A percentile compares a stretch with the other conserved stretches of the same genome.
These are phyloP conservation scores for Melampsora americana DNA, from an alignment of 1,284 basidiomycete genomes.

Conservation along the genomic window DNA sequence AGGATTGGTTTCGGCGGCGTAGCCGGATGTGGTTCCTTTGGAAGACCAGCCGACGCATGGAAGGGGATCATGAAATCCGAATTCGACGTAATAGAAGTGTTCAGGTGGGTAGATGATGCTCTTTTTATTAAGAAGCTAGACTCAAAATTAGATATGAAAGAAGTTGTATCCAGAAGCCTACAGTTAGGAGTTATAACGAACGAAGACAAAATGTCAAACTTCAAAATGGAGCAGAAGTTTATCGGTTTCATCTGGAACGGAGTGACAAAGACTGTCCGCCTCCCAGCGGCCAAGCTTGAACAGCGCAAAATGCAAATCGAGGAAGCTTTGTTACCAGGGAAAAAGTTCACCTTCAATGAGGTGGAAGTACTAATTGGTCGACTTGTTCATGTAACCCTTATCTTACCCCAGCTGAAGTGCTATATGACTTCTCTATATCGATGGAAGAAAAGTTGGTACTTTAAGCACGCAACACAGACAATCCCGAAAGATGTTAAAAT, in stretches of 20 bases:
- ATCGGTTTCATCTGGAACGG: neutral
- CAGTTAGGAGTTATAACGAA: neutral
- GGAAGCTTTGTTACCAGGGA: neutral
- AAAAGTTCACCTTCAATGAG: neutral
- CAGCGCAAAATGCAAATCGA: neutral
- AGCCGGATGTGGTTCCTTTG: no score
- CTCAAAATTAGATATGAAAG: neutral
- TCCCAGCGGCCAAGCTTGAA: no score
- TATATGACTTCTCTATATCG: neutral
- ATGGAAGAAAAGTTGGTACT: neutral
- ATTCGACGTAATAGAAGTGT: no score
- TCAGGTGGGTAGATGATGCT: no score
- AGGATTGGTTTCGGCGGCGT: no score
- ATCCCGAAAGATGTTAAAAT: no score
- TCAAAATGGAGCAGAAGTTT: no score
- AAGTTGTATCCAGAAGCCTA: neutral
- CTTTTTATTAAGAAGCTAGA: no score
- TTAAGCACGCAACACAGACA: neutral
- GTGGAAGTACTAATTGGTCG: no score
- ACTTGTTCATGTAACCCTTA: neutral
- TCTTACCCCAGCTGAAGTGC: slow-evolving; percentile 4
- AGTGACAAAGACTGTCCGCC: neutral
- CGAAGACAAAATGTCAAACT: neutral
- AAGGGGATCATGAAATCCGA: no score
- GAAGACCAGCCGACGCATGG: no score